These are phyloP conservation scores for Colletotrichum abscissum DNA, from an alignment of 2,329 filamentous ascomycete genomes.

Conservation along the genomic window DNA sequence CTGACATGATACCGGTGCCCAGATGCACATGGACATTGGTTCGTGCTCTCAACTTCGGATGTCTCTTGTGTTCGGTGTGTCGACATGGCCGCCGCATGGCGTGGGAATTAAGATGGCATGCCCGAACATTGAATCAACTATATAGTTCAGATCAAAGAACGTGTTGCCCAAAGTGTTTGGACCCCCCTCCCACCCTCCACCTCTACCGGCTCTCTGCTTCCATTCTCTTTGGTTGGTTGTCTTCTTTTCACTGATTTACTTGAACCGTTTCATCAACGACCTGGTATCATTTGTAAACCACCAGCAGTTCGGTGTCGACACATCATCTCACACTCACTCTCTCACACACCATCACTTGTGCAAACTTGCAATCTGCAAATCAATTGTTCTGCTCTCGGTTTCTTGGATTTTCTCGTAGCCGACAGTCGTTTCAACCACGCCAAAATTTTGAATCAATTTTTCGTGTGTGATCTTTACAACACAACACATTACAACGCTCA, in stretches of 20 bases:
- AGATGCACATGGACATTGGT: slow-evolving; percentile 25
- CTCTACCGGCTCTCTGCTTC: slow-evolving; percentile 10
- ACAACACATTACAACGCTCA: not conserved
- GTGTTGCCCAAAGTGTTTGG: slow-evolving; percentile 6
- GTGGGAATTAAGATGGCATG: slow-evolving; percentile 30
- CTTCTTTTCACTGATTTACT: not conserved
- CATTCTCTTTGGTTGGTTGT: slow-evolving; percentile 21
- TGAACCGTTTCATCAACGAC: not conserved
- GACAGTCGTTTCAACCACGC: slow-evolving; percentile 25
- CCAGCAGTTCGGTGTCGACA: slow-evolving; percentile 22
- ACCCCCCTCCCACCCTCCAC: not conserved
- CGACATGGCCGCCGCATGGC: not conserved
- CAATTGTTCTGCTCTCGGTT: not conserved
- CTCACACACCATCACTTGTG: slow-evolving; percentile 20
- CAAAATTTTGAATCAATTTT: not conserved
- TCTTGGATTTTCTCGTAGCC: not conserved
- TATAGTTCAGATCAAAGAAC: slow-evolving; percentile 34
- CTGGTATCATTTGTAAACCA: slow-evolving; percentile 2
- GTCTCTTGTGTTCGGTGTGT: not conserved
- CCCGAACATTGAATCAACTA: slow-evolving; percentile 7
- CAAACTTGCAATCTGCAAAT: not conserved
- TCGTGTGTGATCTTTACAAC: not conserved
- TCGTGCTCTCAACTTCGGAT: slow-evolving; percentile 30
- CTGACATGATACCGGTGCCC: slow-evolving; percentile 31
- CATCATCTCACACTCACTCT: not conserved